Evolutionary conservation across 192 early-diverging fungal species (phyloP).

Genomic region (Linnemannia zychae): DNA sequence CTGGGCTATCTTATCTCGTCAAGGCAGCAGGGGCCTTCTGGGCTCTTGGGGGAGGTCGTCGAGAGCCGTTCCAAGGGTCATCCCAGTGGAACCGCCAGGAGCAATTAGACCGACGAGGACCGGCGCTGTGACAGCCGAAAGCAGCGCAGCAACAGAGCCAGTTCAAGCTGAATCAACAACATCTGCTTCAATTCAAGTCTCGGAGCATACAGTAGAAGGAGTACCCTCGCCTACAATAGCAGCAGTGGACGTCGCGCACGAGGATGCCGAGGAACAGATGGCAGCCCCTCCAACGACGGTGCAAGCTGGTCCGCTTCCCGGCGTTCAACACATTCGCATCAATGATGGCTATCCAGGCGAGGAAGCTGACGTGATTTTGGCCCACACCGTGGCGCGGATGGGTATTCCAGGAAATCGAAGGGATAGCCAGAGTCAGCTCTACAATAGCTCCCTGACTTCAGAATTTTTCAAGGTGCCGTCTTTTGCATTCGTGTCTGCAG

Average conservation of each 20-base stretch:
- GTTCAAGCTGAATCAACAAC: not conserved
- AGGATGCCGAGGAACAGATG: no score
- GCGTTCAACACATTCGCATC: conserved; percentile 28
- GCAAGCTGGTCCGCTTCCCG: conserved; percentile 14
- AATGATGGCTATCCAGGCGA: conserved; percentile 38
- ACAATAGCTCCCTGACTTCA: conserved; percentile 26
- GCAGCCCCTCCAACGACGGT: not conserved
- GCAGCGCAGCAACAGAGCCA: not conserved
- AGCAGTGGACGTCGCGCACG: not conserved
- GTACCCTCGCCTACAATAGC: no score
- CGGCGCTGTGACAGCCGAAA: not conserved
- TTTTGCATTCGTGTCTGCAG: conserved; percentile 45
- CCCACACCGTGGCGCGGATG: conserved; percentile 2
- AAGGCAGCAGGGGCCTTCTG: not conserved
- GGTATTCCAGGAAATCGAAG: not conserved
- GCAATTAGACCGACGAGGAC: not conserved
- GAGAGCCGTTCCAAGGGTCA: not conserved
- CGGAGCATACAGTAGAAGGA: no score
- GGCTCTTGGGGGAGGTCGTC: not conserved
- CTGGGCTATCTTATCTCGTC: not conserved
- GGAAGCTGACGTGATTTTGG: conserved; percentile 14
- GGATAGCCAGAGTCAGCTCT: not conserved
- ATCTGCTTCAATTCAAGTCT: no score
- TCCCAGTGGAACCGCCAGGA: not conserved
- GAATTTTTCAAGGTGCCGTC: conserved; percentile 37